Evolutionary conservation across 2,329 filamentous ascomycete species (phyloP).

Genomic region (Fusarium devonianum): DNA sequence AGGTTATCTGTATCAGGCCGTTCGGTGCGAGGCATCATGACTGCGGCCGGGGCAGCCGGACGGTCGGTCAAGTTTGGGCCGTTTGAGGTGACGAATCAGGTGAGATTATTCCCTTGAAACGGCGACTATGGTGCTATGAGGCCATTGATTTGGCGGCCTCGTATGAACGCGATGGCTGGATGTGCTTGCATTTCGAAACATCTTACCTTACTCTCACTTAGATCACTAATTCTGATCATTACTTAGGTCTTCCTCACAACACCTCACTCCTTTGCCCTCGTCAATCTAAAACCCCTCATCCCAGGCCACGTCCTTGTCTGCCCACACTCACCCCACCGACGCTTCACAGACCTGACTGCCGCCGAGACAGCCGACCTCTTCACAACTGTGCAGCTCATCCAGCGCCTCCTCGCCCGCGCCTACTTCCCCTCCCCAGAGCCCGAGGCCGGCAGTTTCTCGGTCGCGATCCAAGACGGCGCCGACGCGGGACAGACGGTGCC

Average conservation of each 20-base stretch:
- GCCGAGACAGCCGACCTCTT: slow-evolving; percentile 84
- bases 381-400: slow-evolving; percentile 81
- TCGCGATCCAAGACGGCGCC: slow-evolving; percentile 91
- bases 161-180: too few species aligned
- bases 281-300: slow-evolving; percentile 94
- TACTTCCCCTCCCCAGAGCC: slow-evolving; percentile 63
- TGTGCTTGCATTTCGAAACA: not conserved
- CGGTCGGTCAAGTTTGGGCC: slow-evolving; percentile 71
- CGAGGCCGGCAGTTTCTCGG: slow-evolving; percentile 80
- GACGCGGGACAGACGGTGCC: slow-evolving; percentile 93
- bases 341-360: slow-evolving; percentile 75
- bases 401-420: slow-evolving; percentile 71
- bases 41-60: slow-evolving; percentile 37
- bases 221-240: slow-evolving; percentile 6
- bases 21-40: slow-evolving; percentile 41
- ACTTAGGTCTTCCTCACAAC: slow-evolving; percentile 85
- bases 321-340: slow-evolving; percentile 71
- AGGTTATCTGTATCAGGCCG: slow-evolving; percentile 16
- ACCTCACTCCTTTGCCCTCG: slow-evolving; percentile 80
- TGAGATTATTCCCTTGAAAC: slow-evolving; percentile 46
- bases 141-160: too few species aligned
- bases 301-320: slow-evolving; percentile 94
- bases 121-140: not conserved
- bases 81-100: slow-evolving; percentile 78
- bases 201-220: not conserved